Evolutionary conservation across 345 rosid species (phyloP), one percentile per base, ranked within the genome.

Genomic region (Gossypium thurberi): DNA sequence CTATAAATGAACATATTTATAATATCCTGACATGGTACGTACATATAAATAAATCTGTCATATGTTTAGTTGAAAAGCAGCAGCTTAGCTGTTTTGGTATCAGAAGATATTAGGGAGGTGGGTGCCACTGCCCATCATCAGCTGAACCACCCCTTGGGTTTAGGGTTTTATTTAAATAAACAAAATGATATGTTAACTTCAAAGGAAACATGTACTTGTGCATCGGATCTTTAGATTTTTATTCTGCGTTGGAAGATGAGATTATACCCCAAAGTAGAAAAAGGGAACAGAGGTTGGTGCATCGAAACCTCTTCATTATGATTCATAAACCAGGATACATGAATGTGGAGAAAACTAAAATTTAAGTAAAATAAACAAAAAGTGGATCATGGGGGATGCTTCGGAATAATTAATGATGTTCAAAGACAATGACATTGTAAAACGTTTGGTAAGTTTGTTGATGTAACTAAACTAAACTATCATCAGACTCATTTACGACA

Each of bases 201-300:
- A 51, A 73, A 63, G 75, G 72, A 55, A 68, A 48, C 64, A 50
- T 25, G 18, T 44, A 20, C n/a, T 75, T 67, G 26, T 52, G 58
- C 69, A 23, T 56, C 72, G 4, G 70, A 59, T 25, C 63, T 50
- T 33, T 70, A 58, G 13, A 2, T 37, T 48, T 73, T 58, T 73
- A 52, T 65, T 75, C 43, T 78, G 26, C 68, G 67, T 79, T 37
- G 76, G 59, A 28, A 78, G 76, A 8, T 20, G 60, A 56, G 60
- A 10, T 56, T 56, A 56, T 56, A 9, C 58, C 58, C 25, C 52
- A 17, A 21, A 56, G 10, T 3, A 2, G 26, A 56, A 2, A 55
- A 7, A 55, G 12, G 12, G 47, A 20, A 7, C 26, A 18, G 23
- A 20, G 71, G 66, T 65, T 75, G 68, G 28, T 51, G 68, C 42